A percentile compares a stretch with the other conserved stretches of the same genome.
phyloP scores from a whole-genome alignment of 192 early-diverging fungal species.

The Pilaira anomala region DNA sequence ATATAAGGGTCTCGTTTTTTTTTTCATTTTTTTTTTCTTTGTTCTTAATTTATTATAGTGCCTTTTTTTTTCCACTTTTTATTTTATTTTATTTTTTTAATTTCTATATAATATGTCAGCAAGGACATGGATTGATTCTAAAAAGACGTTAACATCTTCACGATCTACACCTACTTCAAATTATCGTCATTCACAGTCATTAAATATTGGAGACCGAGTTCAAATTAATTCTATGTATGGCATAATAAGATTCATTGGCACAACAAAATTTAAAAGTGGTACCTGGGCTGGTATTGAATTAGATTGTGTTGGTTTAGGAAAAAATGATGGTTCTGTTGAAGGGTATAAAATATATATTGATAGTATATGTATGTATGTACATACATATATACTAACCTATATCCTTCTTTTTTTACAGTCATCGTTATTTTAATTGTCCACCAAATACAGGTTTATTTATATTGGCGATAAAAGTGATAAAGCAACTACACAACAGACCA shows the following conservation, averaged over 20 bases:
- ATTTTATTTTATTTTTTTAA: too few relatives aligned
- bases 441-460: constrained; percentile 72
- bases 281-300: constrained; percentile 76
- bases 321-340: constrained; percentile 68
- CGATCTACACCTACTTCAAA: too few relatives aligned
- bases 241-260: constrained; percentile 63
- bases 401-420: constrained; percentile 26
- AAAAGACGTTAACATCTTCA: too few relatives aligned
- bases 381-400: too few relatives aligned
- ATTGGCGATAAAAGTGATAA: constrained; percentile 49
- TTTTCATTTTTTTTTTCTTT: too few relatives aligned
- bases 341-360: constrained; percentile 39
- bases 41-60: too few relatives aligned
- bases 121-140: too few relatives aligned
- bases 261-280: constrained; percentile 66
- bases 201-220: constrained; percentile 9
- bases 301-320: constrained; percentile 62
- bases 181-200: too few relatives aligned
- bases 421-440: constrained; percentile 64
- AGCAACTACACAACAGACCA: constrained; percentile 3
- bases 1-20: too few relatives aligned
- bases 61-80: too few relatives aligned
- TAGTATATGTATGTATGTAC: background rate
- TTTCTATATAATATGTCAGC: too few relatives aligned
- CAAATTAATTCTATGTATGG: constrained; percentile 36